A percentile compares a stretch with the other conserved stretches of the same genome.
Conservation (phyloP, 768 basidiomycete genomes). For the Aureoboletus auriporus region DNA sequence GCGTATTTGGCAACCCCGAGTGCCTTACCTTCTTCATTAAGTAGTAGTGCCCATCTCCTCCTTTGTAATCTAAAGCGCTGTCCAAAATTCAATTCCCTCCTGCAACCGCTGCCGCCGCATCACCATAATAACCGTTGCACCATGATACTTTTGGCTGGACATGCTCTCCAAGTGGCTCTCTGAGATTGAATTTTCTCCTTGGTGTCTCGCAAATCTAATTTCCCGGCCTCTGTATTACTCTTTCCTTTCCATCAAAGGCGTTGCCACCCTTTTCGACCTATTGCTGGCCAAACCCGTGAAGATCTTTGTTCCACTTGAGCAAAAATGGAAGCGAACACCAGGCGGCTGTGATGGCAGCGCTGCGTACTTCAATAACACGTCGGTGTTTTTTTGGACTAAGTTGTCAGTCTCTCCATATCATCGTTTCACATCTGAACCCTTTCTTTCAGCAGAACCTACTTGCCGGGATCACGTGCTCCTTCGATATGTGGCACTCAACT, state of each 20-base stretch:
- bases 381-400: conserved; percentile 9
- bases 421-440: conserved; percentile 22
- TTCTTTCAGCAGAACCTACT: conserved; percentile 20
- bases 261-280: conserved; percentile 1
- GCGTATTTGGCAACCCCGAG: conserved; percentile 10
- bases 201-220: conserved; percentile 17
- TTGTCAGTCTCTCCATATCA: conserved; percentile 22
- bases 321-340: conserved; percentile 22
- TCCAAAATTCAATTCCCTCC: conserved; percentile 9
- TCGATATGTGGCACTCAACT: background rate
- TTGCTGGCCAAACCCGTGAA: conserved; percentile 9
- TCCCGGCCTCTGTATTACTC: conserved; percentile 3
- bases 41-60: conserved; percentile 3
- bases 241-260: conserved; percentile 10
- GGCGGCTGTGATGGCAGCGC: background rate
- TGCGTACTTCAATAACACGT: conserved; percentile 5
- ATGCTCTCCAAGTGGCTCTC: conserved; percentile 2
- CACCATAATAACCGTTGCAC: conserved; percentile 10
- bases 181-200: conserved; percentile 17
- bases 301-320: conserved; percentile 16
- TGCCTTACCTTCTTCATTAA: conserved; percentile 7
- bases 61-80: conserved; percentile 12
- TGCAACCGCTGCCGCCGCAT: conserved; percentile 14
- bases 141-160: conserved; percentile 2
- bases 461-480: conserved; percentile 26